Evolutionary conservation across 495 filamentous ascomycete species (phyloP), one percentile per base, ranked within the genome.

Genomic region (Penicillium mononematosum): DNA sequence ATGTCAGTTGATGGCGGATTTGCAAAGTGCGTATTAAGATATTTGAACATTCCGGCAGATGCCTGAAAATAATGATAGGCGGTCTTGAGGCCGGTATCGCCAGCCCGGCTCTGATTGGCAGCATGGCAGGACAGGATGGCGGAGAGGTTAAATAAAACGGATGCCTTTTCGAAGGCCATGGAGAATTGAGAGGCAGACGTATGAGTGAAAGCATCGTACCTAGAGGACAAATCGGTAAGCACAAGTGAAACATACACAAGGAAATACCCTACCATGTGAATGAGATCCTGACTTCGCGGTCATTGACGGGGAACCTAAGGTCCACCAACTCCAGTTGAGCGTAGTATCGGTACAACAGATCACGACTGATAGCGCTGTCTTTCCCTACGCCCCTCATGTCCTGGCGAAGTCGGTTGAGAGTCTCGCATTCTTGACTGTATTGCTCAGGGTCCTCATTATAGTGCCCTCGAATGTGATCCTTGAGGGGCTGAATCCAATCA

Each of bases 131-230:
- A 98, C 17, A 98, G 80, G 8, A 98, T 92, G 58, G 94, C 95
- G 20, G 94, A 96, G 67, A 98, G 98, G 73, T 98, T 98, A 83
- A 98, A 98, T 64, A 98, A 96, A 70, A 98, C 96, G 54, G 95
- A 98, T 19, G 94, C 94, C 73, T 98, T 98, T 73, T 98, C 94
- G 73, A 92, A 98, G 32, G 94, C 94, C 31, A 98, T 83, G 31
- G 92, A 96, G 75, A 95, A 96, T 69, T 98, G 94, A 10, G 93
- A 85, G 3, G 95, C 98, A 16, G 90, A 81, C 66, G 97, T 97
- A 70, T 96, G 92, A 24, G 94, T 98, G 74, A 98, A 98, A 39
- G 94, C 94, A 73, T 98, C 94, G 72, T 93, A 96, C 92, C 92
- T 98, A 67, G 2, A 58, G n/a, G 16, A 20, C 6, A 27, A 32